Evolutionary conservation across 176 grass and related monocot species (phyloP).

Genomic region (Bothriochloa decipiens): DNA sequence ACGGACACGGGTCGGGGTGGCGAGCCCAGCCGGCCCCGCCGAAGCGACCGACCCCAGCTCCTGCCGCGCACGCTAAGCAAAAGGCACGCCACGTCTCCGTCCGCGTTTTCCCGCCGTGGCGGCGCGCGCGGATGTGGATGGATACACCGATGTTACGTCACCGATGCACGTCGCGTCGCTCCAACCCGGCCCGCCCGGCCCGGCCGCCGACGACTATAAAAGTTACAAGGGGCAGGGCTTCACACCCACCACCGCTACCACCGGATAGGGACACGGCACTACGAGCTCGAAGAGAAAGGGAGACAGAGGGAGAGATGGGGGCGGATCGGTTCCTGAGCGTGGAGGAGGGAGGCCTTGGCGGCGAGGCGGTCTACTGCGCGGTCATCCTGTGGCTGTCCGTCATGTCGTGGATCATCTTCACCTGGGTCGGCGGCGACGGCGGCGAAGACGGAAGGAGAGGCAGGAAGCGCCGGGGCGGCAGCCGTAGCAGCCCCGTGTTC

Average conservation of each 20-base stretch:
- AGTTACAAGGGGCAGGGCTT: background rate
- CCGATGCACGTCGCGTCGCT: background rate
- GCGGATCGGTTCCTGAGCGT: conserved; percentile 44
- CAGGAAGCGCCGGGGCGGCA: conserved; percentile 15
- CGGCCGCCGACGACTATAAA: conserved; percentile 28
- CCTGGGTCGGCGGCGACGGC: conserved; percentile 50
- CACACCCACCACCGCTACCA: background rate
- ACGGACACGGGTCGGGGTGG: background rate
- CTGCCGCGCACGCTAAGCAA: conserved; percentile 38
- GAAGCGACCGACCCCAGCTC: background rate
- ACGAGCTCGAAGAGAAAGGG: background rate
- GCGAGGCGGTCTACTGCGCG: conserved; percentile 79
- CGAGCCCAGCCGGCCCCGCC: background rate
- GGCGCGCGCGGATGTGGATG: conserved; percentile 19
- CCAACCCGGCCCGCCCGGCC: background rate
- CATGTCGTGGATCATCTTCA: conserved; percentile 86
- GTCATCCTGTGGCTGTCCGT: conserved; percentile 83
- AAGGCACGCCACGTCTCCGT: background rate
- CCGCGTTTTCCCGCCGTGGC: conserved; percentile 23
- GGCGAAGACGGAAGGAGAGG: background rate
- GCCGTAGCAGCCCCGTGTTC: conserved; percentile 51
- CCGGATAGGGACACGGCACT: background rate
- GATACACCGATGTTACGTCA: background rate
- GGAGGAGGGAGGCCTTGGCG: conserved; percentile 46
- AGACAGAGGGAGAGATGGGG: background rate